Conservation (phyloP, 2,329 filamentous ascomycete genomes). For the Calcarisporium arbuscula region DNA sequence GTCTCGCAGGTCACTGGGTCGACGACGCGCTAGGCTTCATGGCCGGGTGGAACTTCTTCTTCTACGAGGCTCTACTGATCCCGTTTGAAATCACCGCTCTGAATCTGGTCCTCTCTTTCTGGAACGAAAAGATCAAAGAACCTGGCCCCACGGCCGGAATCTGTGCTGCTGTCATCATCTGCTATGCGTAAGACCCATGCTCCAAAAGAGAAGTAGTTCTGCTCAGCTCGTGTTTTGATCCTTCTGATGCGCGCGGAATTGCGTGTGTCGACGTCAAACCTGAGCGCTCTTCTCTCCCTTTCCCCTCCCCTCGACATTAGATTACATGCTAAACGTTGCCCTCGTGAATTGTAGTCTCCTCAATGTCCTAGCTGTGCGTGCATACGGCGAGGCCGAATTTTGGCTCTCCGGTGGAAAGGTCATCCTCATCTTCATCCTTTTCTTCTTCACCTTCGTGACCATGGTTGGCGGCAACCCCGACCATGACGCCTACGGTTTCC, state of each 20-base stretch:
- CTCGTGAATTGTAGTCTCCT: slow-evolving; percentile 34
- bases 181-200: slow-evolving; percentile 45
- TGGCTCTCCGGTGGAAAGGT: slow-evolving; percentile 59
- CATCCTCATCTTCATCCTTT: slow-evolving; percentile 59
- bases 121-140: slow-evolving; percentile 40
- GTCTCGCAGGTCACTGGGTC: slow-evolving; percentile 58
- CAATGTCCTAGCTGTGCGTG: slow-evolving; percentile 60
- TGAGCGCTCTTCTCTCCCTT: slow-evolving; percentile 1
- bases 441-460: slow-evolving; percentile 70
- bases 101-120: slow-evolving; percentile 35
- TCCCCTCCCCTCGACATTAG: slow-evolving; percentile 1
- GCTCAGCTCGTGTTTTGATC: too few species aligned
- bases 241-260: too few species aligned
- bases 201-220: slow-evolving; percentile 1
- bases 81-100: slow-evolving; percentile 38
- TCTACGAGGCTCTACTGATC: slow-evolving; percentile 37
- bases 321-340: slow-evolving; percentile 20
- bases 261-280: too few species aligned
- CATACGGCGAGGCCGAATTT: slow-evolving; percentile 68
- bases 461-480: slow-evolving; percentile 74
- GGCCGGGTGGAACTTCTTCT: slow-evolving; percentile 38
- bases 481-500: slow-evolving; percentile 62
- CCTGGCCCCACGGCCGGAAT: slow-evolving; percentile 62
- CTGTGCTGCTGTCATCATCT: slow-evolving; percentile 47
- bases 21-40: slow-evolving; percentile 59